Base-by-base conservation (phyloP, 2,329 filamentous ascomycete genomes). In the Xylaria hypoxylon region DNA sequence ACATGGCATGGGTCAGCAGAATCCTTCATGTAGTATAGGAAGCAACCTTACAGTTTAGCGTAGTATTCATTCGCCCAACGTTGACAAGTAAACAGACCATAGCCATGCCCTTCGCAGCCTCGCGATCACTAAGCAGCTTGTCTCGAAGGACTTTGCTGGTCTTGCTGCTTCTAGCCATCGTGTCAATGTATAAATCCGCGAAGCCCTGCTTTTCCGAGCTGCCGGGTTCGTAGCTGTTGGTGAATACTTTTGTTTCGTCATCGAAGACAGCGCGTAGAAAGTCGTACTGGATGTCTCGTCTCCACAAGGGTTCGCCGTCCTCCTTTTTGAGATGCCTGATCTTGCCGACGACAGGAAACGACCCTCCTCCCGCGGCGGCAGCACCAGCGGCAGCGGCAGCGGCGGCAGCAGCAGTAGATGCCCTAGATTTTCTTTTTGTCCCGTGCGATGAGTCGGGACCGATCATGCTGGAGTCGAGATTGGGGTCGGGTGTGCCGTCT, bases 41-140 rank as follows among this genome's bases (percentile, higher is more conserved):
- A 40, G 59, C 8, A 10, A 61, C 79, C 89, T 77, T 83, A 97
- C 94, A 98, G 77, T 99, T 99, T 53, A 99, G 84, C 0, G 96
- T 99, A 1, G 96, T 99, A 80, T 99, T 99, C 96, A 99, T 99
- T 70, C 96, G 87, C 65, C 96, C 96, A 70, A 99, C 92, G 76
- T 99, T 99, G 78, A 99, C 96, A 74, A 99, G 83, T 71, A 99
- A 83, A 80, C 96, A 99, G 65, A 99, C 95, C 96, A 99, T 99
- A 59, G 96, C 96, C 96, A 99, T 99, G 76, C 93, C 95, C 79
- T 97, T 94, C 40, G 95, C 96, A 24, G 94, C 94, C 70, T 93
- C 90, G 75, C 93, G 90, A 78, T 99, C 96, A 72, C 91, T 96
- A 75, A 97, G 86, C 70, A 99, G 86, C 83, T 99, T 98, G 80